Evolutionary conservation across 805 yeast species (phyloP).

Genomic region (Barnettozyma vustinii): DNA sequence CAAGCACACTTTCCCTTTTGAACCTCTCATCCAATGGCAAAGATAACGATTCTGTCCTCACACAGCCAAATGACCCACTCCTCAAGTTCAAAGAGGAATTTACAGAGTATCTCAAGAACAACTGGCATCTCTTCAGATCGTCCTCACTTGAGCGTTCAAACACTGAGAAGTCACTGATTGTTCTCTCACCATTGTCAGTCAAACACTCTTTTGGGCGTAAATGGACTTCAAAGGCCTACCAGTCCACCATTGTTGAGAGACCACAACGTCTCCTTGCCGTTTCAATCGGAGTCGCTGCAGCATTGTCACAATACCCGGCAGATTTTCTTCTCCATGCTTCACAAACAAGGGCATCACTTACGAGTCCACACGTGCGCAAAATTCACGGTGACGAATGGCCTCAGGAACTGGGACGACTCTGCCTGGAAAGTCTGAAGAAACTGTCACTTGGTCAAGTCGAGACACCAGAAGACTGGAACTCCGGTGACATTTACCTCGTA

Average conservation of each 20-base stretch:
- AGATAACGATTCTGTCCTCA: not conserved
- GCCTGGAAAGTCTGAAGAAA: constrained; percentile 52
- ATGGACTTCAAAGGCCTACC: constrained; percentile 69
- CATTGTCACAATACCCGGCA: constrained; percentile 62
- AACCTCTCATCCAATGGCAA: constrained; percentile 12
- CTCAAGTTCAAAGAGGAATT: constrained; percentile 39
- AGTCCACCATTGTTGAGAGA: constrained; percentile 69
- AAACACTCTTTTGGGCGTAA: constrained; percentile 68
- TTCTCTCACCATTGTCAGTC: constrained; percentile 64
- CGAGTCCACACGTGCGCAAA: constrained; percentile 53
- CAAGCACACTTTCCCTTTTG: constrained; percentile 16
- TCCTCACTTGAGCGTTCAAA: constrained; percentile 32
- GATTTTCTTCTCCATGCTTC: constrained; percentile 46
- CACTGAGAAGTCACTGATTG: constrained; percentile 48
- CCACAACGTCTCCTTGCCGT: constrained; percentile 76
- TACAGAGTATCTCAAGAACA: constrained; percentile 35
- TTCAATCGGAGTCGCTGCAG: constrained; percentile 75
- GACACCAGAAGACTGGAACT: constrained; percentile 77
- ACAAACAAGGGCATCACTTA: constrained; percentile 41
- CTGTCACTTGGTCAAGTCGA: constrained; percentile 52
- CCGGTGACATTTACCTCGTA: constrained; percentile 74
- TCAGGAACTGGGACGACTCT: constrained; percentile 46
- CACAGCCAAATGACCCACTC: constrained; percentile 24
- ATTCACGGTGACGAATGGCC: constrained; percentile 81
- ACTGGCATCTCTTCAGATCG: constrained; percentile 25